phyloP scores from a whole-genome alignment of 2,329 filamentous ascomycete genomes.

The Arthrobotrys sinensis region DNA sequence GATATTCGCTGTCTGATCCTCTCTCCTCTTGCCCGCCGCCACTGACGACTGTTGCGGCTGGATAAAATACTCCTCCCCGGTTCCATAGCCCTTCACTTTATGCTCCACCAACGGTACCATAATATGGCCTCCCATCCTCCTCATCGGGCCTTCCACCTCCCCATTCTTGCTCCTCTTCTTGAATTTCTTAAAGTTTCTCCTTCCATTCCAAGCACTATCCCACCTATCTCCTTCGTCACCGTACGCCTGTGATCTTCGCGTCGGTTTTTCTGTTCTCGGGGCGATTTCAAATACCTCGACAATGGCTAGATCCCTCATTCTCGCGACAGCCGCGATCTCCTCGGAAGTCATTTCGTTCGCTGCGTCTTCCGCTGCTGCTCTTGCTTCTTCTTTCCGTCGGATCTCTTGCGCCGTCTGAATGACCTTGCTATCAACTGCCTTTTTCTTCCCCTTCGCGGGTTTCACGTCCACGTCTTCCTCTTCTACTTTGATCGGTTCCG shows the following conservation, averaged over 20 bases:
- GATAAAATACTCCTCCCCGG: constrained; percentile 69
- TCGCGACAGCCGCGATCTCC: constrained; percentile 72
- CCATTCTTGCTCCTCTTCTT: constrained; percentile 70
- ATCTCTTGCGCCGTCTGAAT: constrained; percentile 76
- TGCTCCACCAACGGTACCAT: constrained; percentile 78
- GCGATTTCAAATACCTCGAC: constrained; percentile 82
- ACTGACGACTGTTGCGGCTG: constrained; percentile 19
- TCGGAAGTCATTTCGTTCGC: constrained; percentile 72
- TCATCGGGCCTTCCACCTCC: constrained; percentile 63
- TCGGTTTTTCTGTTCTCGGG: constrained; percentile 64
- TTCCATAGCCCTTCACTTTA: constrained; percentile 73
- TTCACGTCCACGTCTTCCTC: constrained; percentile 60
- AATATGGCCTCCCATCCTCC: constrained; percentile 71
- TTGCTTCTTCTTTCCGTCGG: constrained; percentile 78
- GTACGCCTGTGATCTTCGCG: constrained; percentile 65
- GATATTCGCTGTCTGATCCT: constrained; percentile 15
- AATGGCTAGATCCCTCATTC: constrained; percentile 81
- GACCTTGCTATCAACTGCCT: constrained; percentile 69
- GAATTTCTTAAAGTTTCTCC: constrained; percentile 97
- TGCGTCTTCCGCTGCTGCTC: constrained; percentile 72
- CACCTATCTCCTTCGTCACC: constrained; percentile 76
- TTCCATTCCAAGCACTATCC: constrained; percentile 91
- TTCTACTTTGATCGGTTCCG: constrained; percentile 37
- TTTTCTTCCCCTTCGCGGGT: constrained; percentile 69
- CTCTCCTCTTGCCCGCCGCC: constrained; percentile 24